phyloP scores from a whole-genome alignment of 2,329 filamentous ascomycete species.

The Coleophoma crateriformis region DNA sequence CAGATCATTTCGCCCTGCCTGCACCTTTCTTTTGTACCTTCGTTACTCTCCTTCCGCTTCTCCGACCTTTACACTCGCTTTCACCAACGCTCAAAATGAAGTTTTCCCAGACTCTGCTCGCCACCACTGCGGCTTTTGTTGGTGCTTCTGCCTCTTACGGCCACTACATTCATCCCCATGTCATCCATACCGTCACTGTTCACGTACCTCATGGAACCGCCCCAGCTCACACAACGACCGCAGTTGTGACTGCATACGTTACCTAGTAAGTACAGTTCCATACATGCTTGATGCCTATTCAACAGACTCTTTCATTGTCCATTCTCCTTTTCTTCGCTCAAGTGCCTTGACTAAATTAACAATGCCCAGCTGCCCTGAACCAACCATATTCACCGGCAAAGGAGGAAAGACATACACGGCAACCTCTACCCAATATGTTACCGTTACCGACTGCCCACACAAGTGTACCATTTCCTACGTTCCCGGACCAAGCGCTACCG shows the following conservation, averaged over 20 bases:
- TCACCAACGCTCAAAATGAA: background rate
- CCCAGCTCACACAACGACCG: background rate
- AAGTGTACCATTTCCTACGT: conserved; percentile 10
- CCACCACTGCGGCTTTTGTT: background rate
- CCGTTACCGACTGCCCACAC: conserved; percentile 8
- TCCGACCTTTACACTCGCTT: too few species aligned
- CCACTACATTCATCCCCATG: background rate
- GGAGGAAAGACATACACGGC: conserved; percentile 6
- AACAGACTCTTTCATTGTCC: too few species aligned
- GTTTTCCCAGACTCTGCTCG: background rate
- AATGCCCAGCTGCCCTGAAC: background rate
- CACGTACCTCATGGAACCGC: background rate
- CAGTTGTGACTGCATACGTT: conserved; percentile 8
- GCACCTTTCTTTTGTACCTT: too few species aligned
- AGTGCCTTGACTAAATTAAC: too few species aligned
- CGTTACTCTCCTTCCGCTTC: too few species aligned
- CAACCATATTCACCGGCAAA: conserved; percentile 6
- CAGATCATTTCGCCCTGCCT: too few species aligned
- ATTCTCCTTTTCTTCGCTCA: too few species aligned
- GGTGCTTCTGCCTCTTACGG: background rate
- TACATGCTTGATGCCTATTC: too few species aligned
- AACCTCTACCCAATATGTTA: conserved; percentile 7
- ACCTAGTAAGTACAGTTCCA: conserved; percentile 1
- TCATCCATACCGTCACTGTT: background rate
- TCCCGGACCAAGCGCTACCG: conserved; percentile 1